Base-by-base conservation (phyloP, 495 filamentous ascomycete genomes). In the Staphylotrichum longicolle region DNA sequence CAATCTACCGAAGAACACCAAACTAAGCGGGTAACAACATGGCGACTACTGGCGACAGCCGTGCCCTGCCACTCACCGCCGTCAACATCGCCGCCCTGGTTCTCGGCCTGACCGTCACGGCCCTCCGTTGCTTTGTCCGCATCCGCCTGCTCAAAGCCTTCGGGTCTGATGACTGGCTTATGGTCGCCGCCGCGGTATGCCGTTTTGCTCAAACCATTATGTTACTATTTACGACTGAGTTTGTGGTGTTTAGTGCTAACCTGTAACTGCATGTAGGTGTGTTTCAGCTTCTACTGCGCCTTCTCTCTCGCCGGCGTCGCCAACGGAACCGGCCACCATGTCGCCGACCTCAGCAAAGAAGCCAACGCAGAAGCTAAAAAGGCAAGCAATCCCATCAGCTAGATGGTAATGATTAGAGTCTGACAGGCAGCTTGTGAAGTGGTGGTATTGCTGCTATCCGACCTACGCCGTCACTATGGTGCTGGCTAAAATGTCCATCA, bases 401-500 rank as follows among this genome's bases (percentile, higher is more conserved):
- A 27, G 12, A 12, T 7, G 7, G n/a, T 51, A 50, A 51, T 34
- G n/a, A n/a, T n/a, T n/a, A n/a, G n/a, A n/a, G n/a, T n/a, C n/a
- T n/a, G n/a, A 60, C 15, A 10, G 0, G 9, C 4, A n/a, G 33
- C 40, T n/a, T n/a, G n/a, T n/a, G n/a, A n/a, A 64, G 63, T 65
- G 58, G 58, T 70, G 66, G 68, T 72, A 58, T 54, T 35, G 54
- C n/a, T 70, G 70, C 59, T 66, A 71, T n/a, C 51, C 64, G 6
- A 11, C 44, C 12, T 71, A 70, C 58, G 44, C 52, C 7, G 8
- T 46, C 9, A 66, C 62, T 37, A 76, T 67, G 64, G 64, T 66
- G 46, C 56, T 71, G 7, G 49, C 76, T 9, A 82, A 82, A 61
- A 58, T 77, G 39, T 72, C 74, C 40, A 73, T 82, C 57, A 76